Conservation (phyloP, 805 yeast genomes). For the Candida krabiensis region DNA sequence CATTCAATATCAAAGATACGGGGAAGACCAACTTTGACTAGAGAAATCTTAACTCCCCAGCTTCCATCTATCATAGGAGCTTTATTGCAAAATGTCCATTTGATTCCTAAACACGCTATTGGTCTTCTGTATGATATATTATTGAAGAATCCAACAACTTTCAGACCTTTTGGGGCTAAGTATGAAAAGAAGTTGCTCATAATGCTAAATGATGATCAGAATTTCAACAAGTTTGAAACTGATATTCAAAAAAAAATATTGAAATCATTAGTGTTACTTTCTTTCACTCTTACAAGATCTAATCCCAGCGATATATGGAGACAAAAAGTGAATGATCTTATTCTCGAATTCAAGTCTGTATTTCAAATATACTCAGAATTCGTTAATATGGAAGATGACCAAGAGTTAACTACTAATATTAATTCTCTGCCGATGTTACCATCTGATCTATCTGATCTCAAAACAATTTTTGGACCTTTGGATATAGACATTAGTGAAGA, state of each 20-base stretch:
- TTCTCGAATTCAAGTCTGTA: constrained; percentile 56
- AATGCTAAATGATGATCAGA: constrained; percentile 34
- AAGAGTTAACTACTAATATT: constrained; percentile 43
- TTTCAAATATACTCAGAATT: constrained; percentile 58
- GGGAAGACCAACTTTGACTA: constrained; percentile 79
- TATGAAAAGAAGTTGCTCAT: constrained; percentile 46
- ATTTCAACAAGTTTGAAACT: constrained; percentile 39
- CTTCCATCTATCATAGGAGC: constrained; percentile 59
- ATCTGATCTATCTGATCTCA: constrained; percentile 14
- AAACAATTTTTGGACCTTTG: constrained; percentile 46
- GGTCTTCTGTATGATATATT: constrained; percentile 45
- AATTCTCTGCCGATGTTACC: constrained; percentile 40
- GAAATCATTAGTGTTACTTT: constrained; percentile 51
- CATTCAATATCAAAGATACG: constrained; percentile 50
- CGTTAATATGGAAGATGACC: constrained; percentile 57
- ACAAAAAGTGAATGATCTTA: constrained; percentile 44
- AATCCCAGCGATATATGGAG: constrained; percentile 49
- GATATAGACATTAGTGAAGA: constrained; percentile 55
- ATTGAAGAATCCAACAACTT: constrained; percentile 68
- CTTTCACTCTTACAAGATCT: constrained; percentile 54
- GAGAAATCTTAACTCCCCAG: constrained; percentile 82
- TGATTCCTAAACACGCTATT: constrained; percentile 38
- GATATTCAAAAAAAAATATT: constrained; percentile 43
- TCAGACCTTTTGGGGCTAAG: constrained; percentile 73
- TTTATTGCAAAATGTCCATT: constrained; percentile 46